phyloP scores from a whole-genome alignment of 2,329 filamentous ascomycete species.

The Fusarium subtropicale region DNA sequence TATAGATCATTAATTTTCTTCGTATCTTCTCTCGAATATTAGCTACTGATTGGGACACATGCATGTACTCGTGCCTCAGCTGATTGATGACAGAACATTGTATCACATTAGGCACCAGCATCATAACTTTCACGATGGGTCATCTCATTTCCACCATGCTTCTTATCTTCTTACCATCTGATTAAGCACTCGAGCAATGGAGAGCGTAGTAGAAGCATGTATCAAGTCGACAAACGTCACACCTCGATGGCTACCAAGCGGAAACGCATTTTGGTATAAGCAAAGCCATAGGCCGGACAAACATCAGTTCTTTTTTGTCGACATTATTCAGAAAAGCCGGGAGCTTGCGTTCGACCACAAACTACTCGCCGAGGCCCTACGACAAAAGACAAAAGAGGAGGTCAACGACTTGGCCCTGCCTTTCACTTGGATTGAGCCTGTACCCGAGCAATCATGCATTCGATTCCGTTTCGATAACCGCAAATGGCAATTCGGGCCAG shows the following conservation, averaged over 20 bases:
- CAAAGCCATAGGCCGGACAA: conserved; percentile 16
- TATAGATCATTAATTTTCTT: background rate
- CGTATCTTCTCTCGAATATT: background rate
- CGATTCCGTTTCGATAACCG: conserved; percentile 35
- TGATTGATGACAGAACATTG: conserved; percentile 16
- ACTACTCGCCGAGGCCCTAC: conserved; percentile 34
- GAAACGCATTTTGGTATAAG: conserved; percentile 46
- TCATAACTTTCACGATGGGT: background rate
- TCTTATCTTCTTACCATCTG: fast-evolving
- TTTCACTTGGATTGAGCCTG: conserved; percentile 43
- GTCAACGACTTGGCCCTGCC: conserved; percentile 32
- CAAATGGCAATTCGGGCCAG: conserved; percentile 40
- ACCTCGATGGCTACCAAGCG: conserved; percentile 41
- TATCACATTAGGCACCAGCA: conserved; percentile 15
- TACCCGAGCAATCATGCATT: conserved; percentile 15
- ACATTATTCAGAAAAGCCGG: conserved; percentile 25
- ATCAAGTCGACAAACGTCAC: conserved; percentile 29
- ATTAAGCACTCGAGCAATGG: background rate
- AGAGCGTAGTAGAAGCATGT: conserved; percentile 5
- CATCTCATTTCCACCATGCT: fast-evolving
- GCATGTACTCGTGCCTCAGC: conserved; percentile 11
- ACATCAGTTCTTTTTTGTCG: conserved; percentile 41
- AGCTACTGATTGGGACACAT: background rate
- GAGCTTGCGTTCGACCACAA: conserved; percentile 43
- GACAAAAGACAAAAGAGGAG: conserved; percentile 9